Conservation (phyloP, 1,284 basidiomycete genomes). For the Cutaneotrichosporon cutaneum region DNA sequence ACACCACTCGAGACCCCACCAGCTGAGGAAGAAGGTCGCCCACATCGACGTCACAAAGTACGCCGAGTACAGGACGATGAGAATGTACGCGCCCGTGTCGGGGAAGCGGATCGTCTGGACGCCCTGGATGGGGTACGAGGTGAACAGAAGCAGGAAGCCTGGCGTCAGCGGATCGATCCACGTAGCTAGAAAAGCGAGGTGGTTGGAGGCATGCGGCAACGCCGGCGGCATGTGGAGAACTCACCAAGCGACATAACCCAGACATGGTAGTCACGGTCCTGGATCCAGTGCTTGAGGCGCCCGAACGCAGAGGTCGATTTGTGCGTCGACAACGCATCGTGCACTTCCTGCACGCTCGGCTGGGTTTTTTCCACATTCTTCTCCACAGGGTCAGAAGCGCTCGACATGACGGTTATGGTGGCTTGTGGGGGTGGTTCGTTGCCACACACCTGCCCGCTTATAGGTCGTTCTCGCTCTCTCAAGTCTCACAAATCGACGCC, state of each 20-base stretch:
- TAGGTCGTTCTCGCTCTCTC: too few species aligned
- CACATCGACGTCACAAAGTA: slow-evolving; percentile 25
- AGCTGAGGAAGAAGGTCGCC: slow-evolving; percentile 23
- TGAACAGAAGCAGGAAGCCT: slow-evolving; percentile 17
- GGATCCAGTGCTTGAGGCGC: slow-evolving; percentile 13
- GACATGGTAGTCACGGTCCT: slow-evolving; percentile 21
- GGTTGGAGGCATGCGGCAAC: too few species aligned
- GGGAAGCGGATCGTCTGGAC: slow-evolving; percentile 26
- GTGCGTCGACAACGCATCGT: background rate
- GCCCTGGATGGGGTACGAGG: slow-evolving; percentile 23
- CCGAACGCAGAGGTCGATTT: background rate
- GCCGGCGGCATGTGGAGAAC: background rate
- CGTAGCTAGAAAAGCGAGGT: background rate
- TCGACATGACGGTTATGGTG: background rate
- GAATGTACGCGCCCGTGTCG: slow-evolving; percentile 22
- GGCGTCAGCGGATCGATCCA: background rate
- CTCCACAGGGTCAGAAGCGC: background rate
- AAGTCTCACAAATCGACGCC: too few species aligned
- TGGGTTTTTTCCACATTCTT: background rate
- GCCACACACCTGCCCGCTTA: background rate
- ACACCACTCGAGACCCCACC: slow-evolving; percentile 25
- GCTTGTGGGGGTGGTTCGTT: background rate
- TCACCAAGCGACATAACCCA: slow-evolving; percentile 19
- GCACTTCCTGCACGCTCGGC: background rate
- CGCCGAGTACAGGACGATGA: slow-evolving; percentile 22